phyloP scores from a whole-genome alignment of 108 stramenopile genomes.

The Asterionellopsis glacialis region DNA sequence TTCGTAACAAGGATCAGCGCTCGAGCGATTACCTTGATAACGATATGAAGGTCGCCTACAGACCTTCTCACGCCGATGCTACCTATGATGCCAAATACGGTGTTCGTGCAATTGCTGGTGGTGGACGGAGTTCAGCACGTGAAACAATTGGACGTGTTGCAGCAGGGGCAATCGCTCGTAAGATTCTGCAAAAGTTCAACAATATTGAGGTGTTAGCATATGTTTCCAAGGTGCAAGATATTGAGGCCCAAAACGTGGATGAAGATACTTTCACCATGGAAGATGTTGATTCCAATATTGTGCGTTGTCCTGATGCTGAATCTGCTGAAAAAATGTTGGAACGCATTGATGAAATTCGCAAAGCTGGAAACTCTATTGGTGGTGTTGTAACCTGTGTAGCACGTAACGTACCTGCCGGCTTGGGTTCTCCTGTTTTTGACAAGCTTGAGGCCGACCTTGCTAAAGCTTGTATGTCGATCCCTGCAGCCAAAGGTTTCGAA shows the following conservation, averaged over 20 bases:
- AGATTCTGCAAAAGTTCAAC: slow-evolving; percentile 86
- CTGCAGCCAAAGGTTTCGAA: slow-evolving; percentile 99
- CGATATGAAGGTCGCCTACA: slow-evolving; percentile 94
- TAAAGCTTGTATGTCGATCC: slow-evolving; percentile 99
- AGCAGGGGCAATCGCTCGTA: slow-evolving; percentile 95
- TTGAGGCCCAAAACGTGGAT: slow-evolving; percentile 73
- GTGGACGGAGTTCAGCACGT: slow-evolving; percentile 92
- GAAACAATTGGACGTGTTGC: slow-evolving; percentile 99
- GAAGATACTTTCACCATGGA: slow-evolving; percentile 90
- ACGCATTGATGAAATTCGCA: slow-evolving; percentile 93
- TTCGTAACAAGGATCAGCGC: slow-evolving; percentile 92
- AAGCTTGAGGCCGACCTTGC: slow-evolving; percentile 98
- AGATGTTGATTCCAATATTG: slow-evolving; percentile 95
- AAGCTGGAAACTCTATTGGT: slow-evolving; percentile 92
- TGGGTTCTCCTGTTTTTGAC: slow-evolving; percentile 97
- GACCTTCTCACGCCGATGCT: slow-evolving; percentile 97
- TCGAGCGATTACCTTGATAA: slow-evolving; percentile 92
- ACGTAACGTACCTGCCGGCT: slow-evolving; percentile 91
- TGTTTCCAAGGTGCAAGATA: slow-evolving; percentile 89
- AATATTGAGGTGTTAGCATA: slow-evolving; percentile 91
- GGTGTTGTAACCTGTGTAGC: slow-evolving; percentile 96
- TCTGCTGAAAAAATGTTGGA: slow-evolving; percentile 87
- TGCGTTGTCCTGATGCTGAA: slow-evolving; percentile 87
- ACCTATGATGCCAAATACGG: slow-evolving; percentile 99
- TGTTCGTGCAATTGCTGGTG: slow-evolving; percentile 95